Base-by-base conservation (phyloP, 306 rosid genomes). In the Fragaria vesca region DNA sequence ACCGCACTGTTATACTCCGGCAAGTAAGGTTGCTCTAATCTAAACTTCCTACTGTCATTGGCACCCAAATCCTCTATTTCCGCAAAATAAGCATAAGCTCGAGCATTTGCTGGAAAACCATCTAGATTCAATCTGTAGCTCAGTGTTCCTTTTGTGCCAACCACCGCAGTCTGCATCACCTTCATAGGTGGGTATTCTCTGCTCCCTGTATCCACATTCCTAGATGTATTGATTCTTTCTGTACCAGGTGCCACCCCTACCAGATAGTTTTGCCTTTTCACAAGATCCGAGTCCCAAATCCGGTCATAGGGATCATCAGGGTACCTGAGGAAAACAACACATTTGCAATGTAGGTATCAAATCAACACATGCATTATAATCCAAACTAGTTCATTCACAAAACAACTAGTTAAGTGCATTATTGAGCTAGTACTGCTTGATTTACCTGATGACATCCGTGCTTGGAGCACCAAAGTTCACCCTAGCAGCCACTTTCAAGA, bases 261-360 rank as follows among this genome's bases (percentile, higher is more conserved):
- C 52, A 95, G 91, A 85, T 52, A 91, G 69, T 92, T 93, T 78
- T 91, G 99, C 88, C 99, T 87, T 88, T 74, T 95, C 50, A 88
- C 87, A 55, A 92, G 93, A 84, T 95, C 97, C 0, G 97, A 95
- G 70, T 87, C 96, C 97, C 99, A 95, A 83, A 95, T 88, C 89
- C 99, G 93, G 82, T 95, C 97, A 86, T 89, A 95, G 1, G 97
- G 99, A 67, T 95, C 99, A 85, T 95, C 98, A 47, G 99, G 97
- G 87, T 92, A 93, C 93, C 99, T 92, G 90, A 83, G 47, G 72
- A 69, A 86, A 63, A 81, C 55, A 63, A 43, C 9, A 34, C 34
- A 42, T 16, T 57, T 45, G 32, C 13, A 78, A 24, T 78, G 70
- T 36, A 57, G 40, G 42, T 4, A 74, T 32, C 30, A 43, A 54